Evolutionary conservation across 139 green algal genomes (phyloP), one percentile per base, ranked within the genome.

Genomic region (Chlamydomonas eustigma): DNA sequence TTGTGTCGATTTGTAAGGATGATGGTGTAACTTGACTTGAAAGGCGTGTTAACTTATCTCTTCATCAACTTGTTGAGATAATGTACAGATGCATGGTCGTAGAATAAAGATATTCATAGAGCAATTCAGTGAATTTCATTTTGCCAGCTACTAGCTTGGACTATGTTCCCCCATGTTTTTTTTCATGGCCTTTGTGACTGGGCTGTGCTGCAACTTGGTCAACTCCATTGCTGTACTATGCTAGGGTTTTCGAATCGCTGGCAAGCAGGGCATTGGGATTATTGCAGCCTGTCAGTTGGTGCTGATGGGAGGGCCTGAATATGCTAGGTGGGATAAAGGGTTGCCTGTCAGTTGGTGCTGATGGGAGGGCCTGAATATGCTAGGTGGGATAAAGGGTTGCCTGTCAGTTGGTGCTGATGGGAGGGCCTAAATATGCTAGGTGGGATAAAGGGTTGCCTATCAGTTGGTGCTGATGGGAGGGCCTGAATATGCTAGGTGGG

Each of bases 331-430:
- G 33, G 52, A n/a, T n/a, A n/a, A n/a, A n/a, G n/a, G 44, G 44
- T 22, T 12, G 81, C 84, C 0, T 92, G 87, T 67, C 87, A 90
- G 78, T 31, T 82, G n/a, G 85, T 88, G 37, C 81, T 92, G 31
- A 92, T 91, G 87, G 87, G 85, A 34, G 83, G 79, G 24, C 83
- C 83, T 0, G 86, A 90, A 72, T 90, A 89, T 38, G 84, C 84
- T 1, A 58, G 80, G 73, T 83, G 64, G 33, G 52, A n/a, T n/a
- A n/a, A n/a, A n/a, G n/a, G 44, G 44, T 22, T 12, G 81, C 84
- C 0, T 92, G 87, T 67, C 87, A 90, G 78, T 31, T 82, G n/a
- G 85, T 88, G 37, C 81, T 92, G 31, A 92, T 91, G 87, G 87
- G 85, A 34, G 83, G 79, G 24, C 83, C 83, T 0, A 83, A 90